Percentiles rank a stretch among this genome's conserved stretches.
These are phyloP conservation scores for Sclerotinia trifoliorum DNA, from an alignment of 2,329 filamentous ascomycete genomes.

Conservation along the genomic window DNA sequence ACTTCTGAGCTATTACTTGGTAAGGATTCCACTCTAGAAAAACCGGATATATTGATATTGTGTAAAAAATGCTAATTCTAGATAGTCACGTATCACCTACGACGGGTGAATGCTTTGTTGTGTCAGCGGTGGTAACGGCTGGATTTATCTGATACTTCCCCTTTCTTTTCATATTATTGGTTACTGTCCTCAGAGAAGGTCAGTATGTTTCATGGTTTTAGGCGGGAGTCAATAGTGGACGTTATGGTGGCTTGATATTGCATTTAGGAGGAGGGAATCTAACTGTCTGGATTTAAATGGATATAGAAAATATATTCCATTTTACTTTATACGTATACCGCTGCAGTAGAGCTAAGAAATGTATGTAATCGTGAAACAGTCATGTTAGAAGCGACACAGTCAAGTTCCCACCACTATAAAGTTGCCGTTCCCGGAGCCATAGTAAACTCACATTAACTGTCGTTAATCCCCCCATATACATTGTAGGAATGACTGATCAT, in stretches of 20 bases:
- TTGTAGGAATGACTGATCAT: not conserved
- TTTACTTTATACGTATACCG: not conserved
- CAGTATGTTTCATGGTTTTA: not conserved
- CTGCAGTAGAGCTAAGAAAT: not conserved
- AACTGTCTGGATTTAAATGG: not conserved
- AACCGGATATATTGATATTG: too few species aligned
- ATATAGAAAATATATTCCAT: not conserved
- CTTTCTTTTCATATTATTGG: not conserved
- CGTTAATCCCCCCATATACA: too few species aligned
- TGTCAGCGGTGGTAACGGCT: not conserved
- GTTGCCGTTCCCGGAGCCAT: not conserved
- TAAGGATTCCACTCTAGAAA: too few species aligned
- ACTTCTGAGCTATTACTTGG: too few species aligned
- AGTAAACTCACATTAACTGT: not conserved
- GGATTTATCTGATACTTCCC: not conserved
- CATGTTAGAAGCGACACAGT: too few species aligned
- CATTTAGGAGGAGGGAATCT: not conserved
- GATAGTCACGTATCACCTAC: too few species aligned
- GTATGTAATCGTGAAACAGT: not conserved
- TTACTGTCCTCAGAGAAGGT: not conserved
- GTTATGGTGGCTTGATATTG: not conserved
- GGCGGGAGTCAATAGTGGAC: not conserved
- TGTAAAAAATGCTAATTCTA: too few species aligned
- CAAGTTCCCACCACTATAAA: not conserved
- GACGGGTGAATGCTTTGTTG: not conserved